phyloP scores from a whole-genome alignment of 2,329 filamentous ascomycete genomes.

The Neoarthrinium moseri region DNA sequence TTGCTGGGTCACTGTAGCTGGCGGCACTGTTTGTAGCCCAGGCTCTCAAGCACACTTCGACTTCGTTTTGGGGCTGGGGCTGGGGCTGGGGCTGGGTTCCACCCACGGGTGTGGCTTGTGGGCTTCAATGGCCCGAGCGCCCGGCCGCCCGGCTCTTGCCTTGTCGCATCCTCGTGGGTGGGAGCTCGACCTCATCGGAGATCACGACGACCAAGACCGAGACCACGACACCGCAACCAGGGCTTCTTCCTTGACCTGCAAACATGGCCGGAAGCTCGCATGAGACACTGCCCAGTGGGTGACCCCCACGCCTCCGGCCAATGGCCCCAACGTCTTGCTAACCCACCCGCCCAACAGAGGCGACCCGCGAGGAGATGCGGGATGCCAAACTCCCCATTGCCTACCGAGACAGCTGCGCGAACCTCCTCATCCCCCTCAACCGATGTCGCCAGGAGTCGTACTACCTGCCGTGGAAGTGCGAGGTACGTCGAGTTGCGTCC shows the following conservation, averaged over 20 bases:
- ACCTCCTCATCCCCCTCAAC: slow-evolving; percentile 93
- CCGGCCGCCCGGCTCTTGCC: too few relatives aligned
- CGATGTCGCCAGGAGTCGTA: slow-evolving; percentile 88
- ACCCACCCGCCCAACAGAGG: slow-evolving; percentile 47
- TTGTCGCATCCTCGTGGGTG: too few relatives aligned
- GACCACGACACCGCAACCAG: background rate
- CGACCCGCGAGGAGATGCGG: slow-evolving; percentile 90
- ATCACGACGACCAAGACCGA: too few relatives aligned
- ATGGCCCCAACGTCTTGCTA: background rate
- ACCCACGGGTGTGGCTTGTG: too few relatives aligned
- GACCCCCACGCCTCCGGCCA: too few relatives aligned
- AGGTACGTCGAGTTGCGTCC: slow-evolving; percentile 76
- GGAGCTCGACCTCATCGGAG: too few relatives aligned
- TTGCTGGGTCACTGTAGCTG: too few relatives aligned
- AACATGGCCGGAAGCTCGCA: slow-evolving; percentile 19
- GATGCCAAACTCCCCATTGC: slow-evolving; percentile 82
- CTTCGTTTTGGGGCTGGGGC: too few relatives aligned
- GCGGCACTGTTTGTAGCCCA: too few relatives aligned
- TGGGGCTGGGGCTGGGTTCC: too few relatives aligned
- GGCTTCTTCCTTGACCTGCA: slow-evolving; percentile 9
- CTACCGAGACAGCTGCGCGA: slow-evolving; percentile 94
- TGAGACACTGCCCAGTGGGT: slow-evolving; percentile 26
- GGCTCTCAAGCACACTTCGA: too few relatives aligned
- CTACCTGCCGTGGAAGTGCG: slow-evolving; percentile 97
- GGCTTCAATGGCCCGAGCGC: too few relatives aligned